Evolutionary conservation across 2,329 filamentous ascomycete genomes (phyloP), one percentile per base, ranked within the genome.

Genomic region (Pseudocercospora macadamiae): DNA sequence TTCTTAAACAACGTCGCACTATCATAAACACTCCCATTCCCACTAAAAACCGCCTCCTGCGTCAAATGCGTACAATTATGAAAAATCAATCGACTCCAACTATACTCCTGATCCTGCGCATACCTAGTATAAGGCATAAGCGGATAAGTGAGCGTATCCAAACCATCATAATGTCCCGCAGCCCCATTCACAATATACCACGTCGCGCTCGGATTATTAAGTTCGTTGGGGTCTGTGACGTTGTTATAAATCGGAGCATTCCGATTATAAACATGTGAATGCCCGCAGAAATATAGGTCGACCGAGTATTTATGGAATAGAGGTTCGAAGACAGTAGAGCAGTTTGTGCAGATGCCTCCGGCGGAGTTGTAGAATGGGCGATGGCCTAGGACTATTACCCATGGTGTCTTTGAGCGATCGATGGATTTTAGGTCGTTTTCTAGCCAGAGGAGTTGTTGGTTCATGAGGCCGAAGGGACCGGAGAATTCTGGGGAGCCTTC

Each of bases 161-260:
- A 64, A 47, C 82, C 83, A 66, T 85, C 83, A 44, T 82, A 76
- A 57, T 82, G 82, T 14, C 80, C 80, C 3, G 80, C 80, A 70
- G 79, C 79, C 14, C 80, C 80, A 65, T 82, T 82, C 68, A 79
- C 73, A 42, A 82, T 74, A 60, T 82, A 79, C 14, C 78, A 80
- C 48, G 82, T 77, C 21, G 77, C 80, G 32, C 78, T 78, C 2
- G 77, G 72, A 62, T 81, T 81, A 55, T 76, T 75, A 36, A 71
- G 66, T 69, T 80, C 82, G 55, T 80, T 62, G 60, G 82, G 14
- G 68, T 84, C 70, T 12, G 62, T 51, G 10, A 57, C 32, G 19
- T 60, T 59, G 12, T 66, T 55, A 49, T 62, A 64, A 2, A 78
- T 64, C 1, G 76, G 76, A 36, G 61, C 75, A 16, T 79, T 65